phyloP scores from a whole-genome alignment of 306 rosid species.

The Prunus mume region DNA sequence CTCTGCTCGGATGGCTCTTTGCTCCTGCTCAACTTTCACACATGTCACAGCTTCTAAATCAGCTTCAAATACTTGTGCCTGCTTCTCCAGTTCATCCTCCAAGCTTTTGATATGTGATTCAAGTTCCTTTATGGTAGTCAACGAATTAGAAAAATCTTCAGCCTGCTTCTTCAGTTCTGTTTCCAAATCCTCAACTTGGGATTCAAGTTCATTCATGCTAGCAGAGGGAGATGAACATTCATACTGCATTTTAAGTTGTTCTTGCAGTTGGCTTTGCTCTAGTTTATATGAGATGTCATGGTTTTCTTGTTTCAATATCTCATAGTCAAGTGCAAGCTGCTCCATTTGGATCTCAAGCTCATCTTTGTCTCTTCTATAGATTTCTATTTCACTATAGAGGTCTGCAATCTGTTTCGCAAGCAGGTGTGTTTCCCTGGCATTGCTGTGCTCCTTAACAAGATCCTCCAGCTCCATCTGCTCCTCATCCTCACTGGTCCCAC shows the following conservation, averaged over 20 bases:
- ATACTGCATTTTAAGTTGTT: slow-evolving; percentile 72
- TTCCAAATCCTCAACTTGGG: slow-evolving; percentile 61
- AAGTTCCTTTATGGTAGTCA: slow-evolving; percentile 63
- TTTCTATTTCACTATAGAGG: slow-evolving; percentile 77
- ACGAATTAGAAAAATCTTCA: slow-evolving; percentile 62
- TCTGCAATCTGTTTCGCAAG: slow-evolving; percentile 72
- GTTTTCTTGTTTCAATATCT: slow-evolving; percentile 94
- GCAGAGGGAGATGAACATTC: slow-evolving; percentile 63
- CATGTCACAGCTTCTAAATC: slow-evolving; percentile 64
- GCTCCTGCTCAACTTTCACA: slow-evolving; percentile 83
- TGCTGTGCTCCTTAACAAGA: slow-evolving; percentile 54
- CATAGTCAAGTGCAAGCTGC: slow-evolving; percentile 97
- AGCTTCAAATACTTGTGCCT: slow-evolving; percentile 59
- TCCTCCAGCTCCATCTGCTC: slow-evolving; percentile 80
- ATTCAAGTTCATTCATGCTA: slow-evolving; percentile 52
- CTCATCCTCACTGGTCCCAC: slow-evolving; percentile 54
- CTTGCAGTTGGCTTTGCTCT: slow-evolving; percentile 88
- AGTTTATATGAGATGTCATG: slow-evolving; percentile 68
- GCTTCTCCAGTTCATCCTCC: slow-evolving; percentile 78
- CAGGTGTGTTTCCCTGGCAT: slow-evolving; percentile 49
- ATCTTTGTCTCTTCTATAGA: slow-evolving; percentile 83
- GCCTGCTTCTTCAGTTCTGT: slow-evolving; percentile 67
- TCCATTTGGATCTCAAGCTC: slow-evolving; percentile 95
- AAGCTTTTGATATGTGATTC: slow-evolving; percentile 57
- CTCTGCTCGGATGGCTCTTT: slow-evolving; percentile 88